Conservation (phyloP, 371 early-diverging fungal genomes). For the Actinomortierella wolfii region DNA sequence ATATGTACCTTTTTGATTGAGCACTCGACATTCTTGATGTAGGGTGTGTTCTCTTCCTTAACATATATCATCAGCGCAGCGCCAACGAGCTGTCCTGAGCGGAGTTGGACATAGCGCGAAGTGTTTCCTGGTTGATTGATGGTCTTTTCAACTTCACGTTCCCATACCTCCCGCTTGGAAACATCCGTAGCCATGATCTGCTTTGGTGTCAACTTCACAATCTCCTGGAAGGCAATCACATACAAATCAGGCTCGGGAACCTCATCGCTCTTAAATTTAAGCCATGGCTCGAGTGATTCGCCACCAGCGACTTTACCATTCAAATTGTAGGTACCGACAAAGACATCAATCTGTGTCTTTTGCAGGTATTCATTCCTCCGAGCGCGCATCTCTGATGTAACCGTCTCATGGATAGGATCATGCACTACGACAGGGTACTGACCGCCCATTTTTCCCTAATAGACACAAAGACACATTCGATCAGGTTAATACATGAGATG, state of each 20-base stretch:
- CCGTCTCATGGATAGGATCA: slow-evolving; percentile 67
- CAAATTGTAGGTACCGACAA: slow-evolving; percentile 89
- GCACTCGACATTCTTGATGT: slow-evolving; percentile 86
- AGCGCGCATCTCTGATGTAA: slow-evolving; percentile 55
- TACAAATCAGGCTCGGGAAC: slow-evolving; percentile 77
- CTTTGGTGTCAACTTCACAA: slow-evolving; percentile 88
- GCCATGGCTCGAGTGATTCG: slow-evolving; percentile 72
- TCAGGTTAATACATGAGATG: neutral
- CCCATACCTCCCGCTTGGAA: slow-evolving; percentile 63
- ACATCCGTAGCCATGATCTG: slow-evolving; percentile 86
- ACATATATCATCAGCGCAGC: slow-evolving; percentile 85
- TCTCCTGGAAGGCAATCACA: slow-evolving; percentile 92
- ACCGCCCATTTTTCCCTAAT: slow-evolving; percentile 64
- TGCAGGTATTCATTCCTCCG: slow-evolving; percentile 61
- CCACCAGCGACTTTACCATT: slow-evolving; percentile 78
- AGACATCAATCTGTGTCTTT: slow-evolving; percentile 60
- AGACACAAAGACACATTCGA: neutral
- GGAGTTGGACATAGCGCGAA: slow-evolving; percentile 72
- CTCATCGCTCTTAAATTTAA: slow-evolving; percentile 57
- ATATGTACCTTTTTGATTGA: slow-evolving; percentile 71
- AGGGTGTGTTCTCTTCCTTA: slow-evolving; percentile 62
- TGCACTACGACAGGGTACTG: slow-evolving; percentile 59
- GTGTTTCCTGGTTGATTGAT: slow-evolving; percentile 53
- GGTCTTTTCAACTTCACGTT: slow-evolving; percentile 62
- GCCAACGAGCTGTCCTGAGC: slow-evolving; percentile 89